Base-by-base conservation (phyloP, 2,329 filamentous ascomycete genomes). In the Colletotrichum somersetense region DNA sequence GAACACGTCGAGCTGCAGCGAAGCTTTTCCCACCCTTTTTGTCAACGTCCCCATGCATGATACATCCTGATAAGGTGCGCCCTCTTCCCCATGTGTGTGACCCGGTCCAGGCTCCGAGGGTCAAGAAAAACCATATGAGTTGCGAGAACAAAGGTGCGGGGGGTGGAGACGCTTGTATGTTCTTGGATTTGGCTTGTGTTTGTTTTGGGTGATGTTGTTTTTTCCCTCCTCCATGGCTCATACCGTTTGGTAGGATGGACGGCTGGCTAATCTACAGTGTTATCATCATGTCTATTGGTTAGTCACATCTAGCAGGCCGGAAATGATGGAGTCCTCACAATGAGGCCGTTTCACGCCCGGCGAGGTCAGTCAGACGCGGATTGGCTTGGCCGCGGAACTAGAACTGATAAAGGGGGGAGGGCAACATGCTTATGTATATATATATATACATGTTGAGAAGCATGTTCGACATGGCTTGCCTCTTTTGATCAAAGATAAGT, bases 1-100 rank as follows among this genome's bases (percentile, higher is more conserved):
- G 56, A 33, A 69, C 66, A 69, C 62, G 66, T 66, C 35, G 62
- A 58, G 62, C 38, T 58, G 66, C 66, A 69, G 33, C 12, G 11
- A 56, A 40, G 26, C n/a, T 44, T n/a, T 48, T 63, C 42, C 14
- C 42, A 12, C 14, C 58, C 40, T 20, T n/a, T 14, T 18, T 16
- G n/a, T 3, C 30, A 10, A 46, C 23, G 10, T 33, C 14, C 23
- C 42, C 23, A 12, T 61, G 18, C 23, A 35, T 40, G 42, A 23
- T 11, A 30, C 4, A 38, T 23, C 3, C 14, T 38, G 44, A 62
- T 30, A 5, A 40, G 44, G 50, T n/a, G 8, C 14, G 59, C 26
- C 35, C 23, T 20, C 18, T 33, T n/a, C 57, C 26, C 8, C 18
- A 38, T n/a, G 11, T 56, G 20, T 23, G 20, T 23, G 14, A 23